Percentiles rank a stretch among this genome's conserved stretches.
Evolutionary conservation across 768 basidiomycete genomes (phyloP).

Genomic region (Suillus tomentosus): DNA sequence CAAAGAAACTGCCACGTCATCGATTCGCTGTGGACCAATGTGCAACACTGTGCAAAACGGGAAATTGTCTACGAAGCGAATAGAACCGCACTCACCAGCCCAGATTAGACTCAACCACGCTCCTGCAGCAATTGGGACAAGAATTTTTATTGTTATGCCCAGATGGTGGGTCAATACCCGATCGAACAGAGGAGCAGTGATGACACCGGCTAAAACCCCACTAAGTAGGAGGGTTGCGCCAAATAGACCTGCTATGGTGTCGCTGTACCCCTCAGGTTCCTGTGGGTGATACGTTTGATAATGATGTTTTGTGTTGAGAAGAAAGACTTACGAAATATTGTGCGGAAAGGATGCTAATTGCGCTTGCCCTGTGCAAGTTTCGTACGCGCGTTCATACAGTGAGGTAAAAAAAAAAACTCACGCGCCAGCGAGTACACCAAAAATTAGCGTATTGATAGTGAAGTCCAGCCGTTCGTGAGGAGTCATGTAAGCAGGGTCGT

Average conservation of each 20-base stretch:
- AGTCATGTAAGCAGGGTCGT: constrained; percentile 56
- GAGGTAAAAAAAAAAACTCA: constrained; percentile 34
- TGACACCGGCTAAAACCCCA: constrained; percentile 67
- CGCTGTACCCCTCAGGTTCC: constrained; percentile 74
- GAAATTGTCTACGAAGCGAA: not conserved
- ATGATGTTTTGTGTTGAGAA: not conserved
- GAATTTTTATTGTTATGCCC: constrained; percentile 55
- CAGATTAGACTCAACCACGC: constrained; percentile 79
- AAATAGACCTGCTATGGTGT: constrained; percentile 66
- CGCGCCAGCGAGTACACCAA: constrained; percentile 68
- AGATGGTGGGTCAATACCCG: constrained; percentile 79
- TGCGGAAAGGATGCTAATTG: constrained; percentile 65
- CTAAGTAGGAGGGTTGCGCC: constrained; percentile 68
- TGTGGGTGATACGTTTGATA: constrained; percentile 26
- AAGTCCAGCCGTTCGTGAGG: constrained; percentile 72
- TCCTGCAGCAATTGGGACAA: constrained; percentile 61
- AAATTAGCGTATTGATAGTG: constrained; percentile 54
- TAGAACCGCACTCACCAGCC: constrained; percentile 55
- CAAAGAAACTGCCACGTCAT: not conserved
- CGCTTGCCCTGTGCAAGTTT: constrained; percentile 46
- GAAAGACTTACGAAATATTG: constrained; percentile 61
- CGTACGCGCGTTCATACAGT: not conserved
- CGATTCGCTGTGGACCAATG: not conserved
- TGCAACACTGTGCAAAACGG: not conserved
- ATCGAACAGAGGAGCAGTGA: constrained; percentile 77